These are phyloP conservation scores for Alectoria sarmentosa DNA, from an alignment of 495 filamentous ascomycete genomes.

Conservation along the genomic window DNA sequence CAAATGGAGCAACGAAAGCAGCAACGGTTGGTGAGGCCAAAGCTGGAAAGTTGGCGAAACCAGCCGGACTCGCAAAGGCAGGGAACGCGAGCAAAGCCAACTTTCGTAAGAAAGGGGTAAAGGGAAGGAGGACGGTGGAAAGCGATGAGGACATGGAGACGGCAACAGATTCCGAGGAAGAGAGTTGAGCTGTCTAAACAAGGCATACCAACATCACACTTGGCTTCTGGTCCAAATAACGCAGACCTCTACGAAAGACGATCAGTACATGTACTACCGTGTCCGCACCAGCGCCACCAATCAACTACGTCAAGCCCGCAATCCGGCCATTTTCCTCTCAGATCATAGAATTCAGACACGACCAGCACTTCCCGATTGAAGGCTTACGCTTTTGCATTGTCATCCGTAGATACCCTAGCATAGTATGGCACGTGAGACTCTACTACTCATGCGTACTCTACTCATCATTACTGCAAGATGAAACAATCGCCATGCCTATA, in stretches of 20 bases:
- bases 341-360: neutral
- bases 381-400: neutral
- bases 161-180: constrained; percentile 1
- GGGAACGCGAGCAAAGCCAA: neutral
- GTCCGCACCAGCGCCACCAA: neutral
- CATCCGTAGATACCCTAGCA: neutral
- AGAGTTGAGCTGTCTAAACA: neutral
- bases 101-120: neutral
- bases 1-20: constrained; percentile 1
- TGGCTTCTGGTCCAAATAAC: neutral
- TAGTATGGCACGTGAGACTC: neutral
- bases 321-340: neutral
- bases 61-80: neutral
- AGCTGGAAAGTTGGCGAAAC: neutral
- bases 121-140: neutral
- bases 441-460: neutral
- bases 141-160: neutral
- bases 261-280: neutral
- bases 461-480: too few relatives aligned
- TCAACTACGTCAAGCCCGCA: neutral
- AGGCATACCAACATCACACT: neutral
- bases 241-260: neutral
- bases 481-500: too few relatives aligned
- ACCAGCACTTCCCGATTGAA: neutral
- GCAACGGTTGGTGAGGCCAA: neutral